A percentile compares a stretch with the other conserved stretches of the same genome.
These are phyloP conservation scores for Pugionium cornutum DNA, from an alignment of 345 rosid species.

Conservation along the genomic window DNA sequence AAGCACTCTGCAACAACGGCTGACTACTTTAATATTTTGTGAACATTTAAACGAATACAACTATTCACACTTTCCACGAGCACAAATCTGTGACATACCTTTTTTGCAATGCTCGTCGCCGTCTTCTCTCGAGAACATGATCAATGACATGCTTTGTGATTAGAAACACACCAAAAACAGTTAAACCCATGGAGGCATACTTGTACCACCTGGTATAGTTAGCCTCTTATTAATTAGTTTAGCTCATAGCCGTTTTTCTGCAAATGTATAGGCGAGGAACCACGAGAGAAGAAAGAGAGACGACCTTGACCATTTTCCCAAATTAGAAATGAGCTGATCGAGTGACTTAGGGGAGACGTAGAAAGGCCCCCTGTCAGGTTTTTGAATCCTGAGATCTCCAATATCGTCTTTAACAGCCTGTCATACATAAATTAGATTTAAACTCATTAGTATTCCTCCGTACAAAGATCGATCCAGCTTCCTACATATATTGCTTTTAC, in stretches of 20 bases:
- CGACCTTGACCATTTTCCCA: constrained; percentile 97
- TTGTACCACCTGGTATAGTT: constrained; percentile 70
- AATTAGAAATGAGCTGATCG: constrained; percentile 81
- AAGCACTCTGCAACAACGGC: constrained; percentile 67
- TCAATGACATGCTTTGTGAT: constrained; percentile 66
- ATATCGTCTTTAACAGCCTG: constrained; percentile 94
- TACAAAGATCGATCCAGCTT: constrained; percentile 25
- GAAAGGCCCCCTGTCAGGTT: constrained; percentile 74
- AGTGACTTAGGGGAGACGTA: constrained; percentile 81
- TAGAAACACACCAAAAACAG: constrained; percentile 72
- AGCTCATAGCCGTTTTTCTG: constrained; percentile 27
- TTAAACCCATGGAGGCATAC: constrained; percentile 78
- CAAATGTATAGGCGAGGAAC: constrained; percentile 28
- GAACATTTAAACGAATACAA: not conserved
- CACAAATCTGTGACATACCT: constrained; percentile 64
- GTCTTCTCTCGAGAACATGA: constrained; percentile 67
- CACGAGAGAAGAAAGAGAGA: not conserved
- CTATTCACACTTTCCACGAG: constrained; percentile 6
- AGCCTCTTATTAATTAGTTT: constrained; percentile 30
- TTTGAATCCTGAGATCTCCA: constrained; percentile 78
- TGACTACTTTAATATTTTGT: constrained; percentile 26
- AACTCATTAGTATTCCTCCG: not conserved
- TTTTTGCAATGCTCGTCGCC: constrained; percentile 59
- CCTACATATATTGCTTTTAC: constrained; percentile 14
- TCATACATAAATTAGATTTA: constrained; percentile 17